Conservation (phyloP, 1,284 basidiomycete genomes). For the Vanrija pseudolonga region DNA sequence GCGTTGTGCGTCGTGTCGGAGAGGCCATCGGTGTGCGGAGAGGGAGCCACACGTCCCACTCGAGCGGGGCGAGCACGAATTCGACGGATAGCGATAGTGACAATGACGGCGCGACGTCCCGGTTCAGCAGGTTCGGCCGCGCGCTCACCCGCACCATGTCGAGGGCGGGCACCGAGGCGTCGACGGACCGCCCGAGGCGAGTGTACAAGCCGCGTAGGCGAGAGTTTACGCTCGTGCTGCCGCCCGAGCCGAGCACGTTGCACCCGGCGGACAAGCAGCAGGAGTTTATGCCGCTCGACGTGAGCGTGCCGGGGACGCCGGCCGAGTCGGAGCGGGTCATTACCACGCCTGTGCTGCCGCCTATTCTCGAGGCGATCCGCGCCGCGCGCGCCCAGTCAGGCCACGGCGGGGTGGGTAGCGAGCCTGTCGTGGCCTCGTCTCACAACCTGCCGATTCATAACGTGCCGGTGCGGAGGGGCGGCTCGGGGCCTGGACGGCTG, state of each 20-base stretch:
- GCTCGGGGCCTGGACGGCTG: constrained; percentile 25
- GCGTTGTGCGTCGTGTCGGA: constrained; percentile 42
- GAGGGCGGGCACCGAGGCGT: constrained; percentile 15
- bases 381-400: constrained; percentile 44
- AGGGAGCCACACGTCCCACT: constrained; percentile 24
- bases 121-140: constrained; percentile 8
- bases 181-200: constrained; percentile 31
- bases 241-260: constrained; percentile 39
- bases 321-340: constrained; percentile 49
- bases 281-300: constrained; percentile 5
- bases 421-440: too few relatives aligned
- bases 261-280: constrained; percentile 6
- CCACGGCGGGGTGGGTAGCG: too few relatives aligned
- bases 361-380: constrained; percentile 59
- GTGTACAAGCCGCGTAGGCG: constrained; percentile 47
- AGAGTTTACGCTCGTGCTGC: constrained; percentile 57
- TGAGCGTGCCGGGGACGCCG: background rate
- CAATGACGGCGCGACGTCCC: constrained; percentile 9
- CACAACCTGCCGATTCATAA: constrained; percentile 12
- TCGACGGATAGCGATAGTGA: constrained; percentile 8
- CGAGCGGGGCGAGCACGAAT: constrained; percentile 9
- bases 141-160: constrained; percentile 14
- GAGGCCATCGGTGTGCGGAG: constrained; percentile 41
- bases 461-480: constrained; percentile 21
- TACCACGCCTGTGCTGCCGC: constrained; percentile 59